Conservation (phyloP, 805 yeast genomes). For the Pichia rugopelliculosa region DNA sequence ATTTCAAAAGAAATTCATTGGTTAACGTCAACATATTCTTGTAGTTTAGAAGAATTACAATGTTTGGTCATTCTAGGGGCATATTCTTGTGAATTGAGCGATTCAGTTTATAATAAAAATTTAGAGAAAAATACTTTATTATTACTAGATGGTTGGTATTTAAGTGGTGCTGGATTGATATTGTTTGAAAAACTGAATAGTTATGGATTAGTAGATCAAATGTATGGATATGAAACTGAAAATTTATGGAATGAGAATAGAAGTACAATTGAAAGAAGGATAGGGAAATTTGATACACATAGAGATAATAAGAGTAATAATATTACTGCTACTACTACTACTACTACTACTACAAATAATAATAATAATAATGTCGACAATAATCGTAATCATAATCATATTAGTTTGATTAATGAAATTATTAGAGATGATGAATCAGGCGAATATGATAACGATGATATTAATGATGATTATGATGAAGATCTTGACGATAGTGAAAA, state of each 20-base stretch:
- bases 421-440: background rate
- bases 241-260: constrained; percentile 5
- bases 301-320: too few species aligned
- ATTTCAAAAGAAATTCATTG: constrained; percentile 43
- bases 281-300: background rate
- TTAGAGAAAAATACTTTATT: background rate
- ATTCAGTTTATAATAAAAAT: background rate
- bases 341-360: too few species aligned
- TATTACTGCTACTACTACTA: too few species aligned
- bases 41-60: constrained; percentile 54
- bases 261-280: background rate
- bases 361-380: background rate
- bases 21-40: constrained; percentile 36
- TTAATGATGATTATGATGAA: background rate
- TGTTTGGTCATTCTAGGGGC: constrained; percentile 59
- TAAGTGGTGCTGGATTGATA: constrained; percentile 59
- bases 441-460: background rate
- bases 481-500: constrained; percentile 5
- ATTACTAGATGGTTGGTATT: constrained; percentile 60
- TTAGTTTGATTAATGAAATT: background rate
- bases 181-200: constrained; percentile 46
- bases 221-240: constrained; percentile 21
- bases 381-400: background rate
- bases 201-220: constrained; percentile 31
- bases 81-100: constrained; percentile 54